A percentile compares a stretch with the other conserved stretches of the same genome.
Conservation (phyloP, 164 flowering plant species). For the Vitis riparia region DNA sequence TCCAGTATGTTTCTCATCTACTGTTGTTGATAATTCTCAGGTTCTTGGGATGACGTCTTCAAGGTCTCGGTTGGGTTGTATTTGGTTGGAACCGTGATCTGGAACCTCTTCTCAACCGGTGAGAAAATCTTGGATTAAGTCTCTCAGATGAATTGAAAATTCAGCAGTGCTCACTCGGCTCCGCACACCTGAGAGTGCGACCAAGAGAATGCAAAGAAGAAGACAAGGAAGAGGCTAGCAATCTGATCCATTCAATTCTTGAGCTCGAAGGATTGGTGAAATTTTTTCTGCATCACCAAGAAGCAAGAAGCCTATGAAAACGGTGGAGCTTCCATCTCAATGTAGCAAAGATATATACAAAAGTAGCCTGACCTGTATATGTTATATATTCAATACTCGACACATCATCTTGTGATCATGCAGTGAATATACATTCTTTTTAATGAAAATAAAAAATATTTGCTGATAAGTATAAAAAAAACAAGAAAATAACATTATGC, state of each 20-base stretch:
- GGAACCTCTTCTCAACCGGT: slow-evolving; percentile 96
- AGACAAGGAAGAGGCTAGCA: background rate
- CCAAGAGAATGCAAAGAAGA: background rate
- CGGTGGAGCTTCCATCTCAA: too few relatives aligned
- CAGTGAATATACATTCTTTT: background rate
- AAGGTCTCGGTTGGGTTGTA: slow-evolving; percentile 90
- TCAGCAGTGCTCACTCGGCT: too few relatives aligned
- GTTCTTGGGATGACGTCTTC: slow-evolving; percentile 98
- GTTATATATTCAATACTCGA: slow-evolving; percentile 1
- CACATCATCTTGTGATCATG: slow-evolving; percentile 3
- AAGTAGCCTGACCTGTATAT: slow-evolving; percentile 14
- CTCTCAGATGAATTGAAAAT: background rate
- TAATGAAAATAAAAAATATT: background rate
- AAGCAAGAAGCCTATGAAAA: background rate
- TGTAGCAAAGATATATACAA: too few relatives aligned
- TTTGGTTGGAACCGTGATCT: slow-evolving; percentile 88
- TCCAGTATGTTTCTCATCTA: background rate
- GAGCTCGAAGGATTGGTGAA: background rate
- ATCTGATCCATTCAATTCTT: background rate
- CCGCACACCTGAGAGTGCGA: too few relatives aligned
- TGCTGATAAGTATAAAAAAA: background rate
- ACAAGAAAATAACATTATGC: background rate
- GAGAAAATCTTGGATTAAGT: slow-evolving; percentile 75
- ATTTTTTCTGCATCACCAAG: slow-evolving; percentile 1
- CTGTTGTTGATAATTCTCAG: slow-evolving; percentile 32